Evolutionary conservation across 345 rosid genomes (phyloP), one percentile per base, ranked within the genome.

Genomic region (Fremontodendron californicum): DNA sequence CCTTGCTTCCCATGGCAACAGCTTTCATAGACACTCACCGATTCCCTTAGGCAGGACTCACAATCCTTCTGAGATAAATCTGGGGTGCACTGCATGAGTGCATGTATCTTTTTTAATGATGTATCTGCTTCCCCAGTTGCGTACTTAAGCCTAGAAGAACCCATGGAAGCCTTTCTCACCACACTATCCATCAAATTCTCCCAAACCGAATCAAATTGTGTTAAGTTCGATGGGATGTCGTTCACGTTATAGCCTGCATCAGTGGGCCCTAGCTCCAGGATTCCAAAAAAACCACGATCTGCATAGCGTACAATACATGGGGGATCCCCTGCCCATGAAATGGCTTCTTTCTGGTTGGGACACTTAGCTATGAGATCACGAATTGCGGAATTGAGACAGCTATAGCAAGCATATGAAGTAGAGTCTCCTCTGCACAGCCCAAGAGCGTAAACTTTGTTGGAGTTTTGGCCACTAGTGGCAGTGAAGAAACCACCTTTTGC

Each of bases 31-130:
- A 7, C 4, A 25, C 2, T 21, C 12, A 71, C 78, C 16, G 23
- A 67, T 40, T 58, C 52, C 18, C 25, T 25, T 3, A 90, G 60
- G 71, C 92, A 90, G 46, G 0, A 0, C 4, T 49, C 64, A 37
- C 91, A 89, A 27, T 84, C 80, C 43, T 33, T 27, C 21, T 40
- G 55, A 0, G 86, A 78, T 35, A 88, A 4, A 52, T 91, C 93
- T n/a, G 93, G 88, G 10, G 85, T 84, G 78, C 96, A 89, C 66
- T 88, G 88, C 85, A 80, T 82, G 39, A 86, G 5, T 25, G 85
- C 78, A 62, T 86, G 84, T 15, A 86, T 82, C 33, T 57, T 87
- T 8, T 55, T 0, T 48, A 29, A 71, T 7, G 8, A 33, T 7
- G 81, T 71, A 19, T 54, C 49, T 1, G 81, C 68, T 64, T 85